Evolutionary conservation across 306 rosid genomes (phyloP).

Genomic region (Glycine soja): DNA sequence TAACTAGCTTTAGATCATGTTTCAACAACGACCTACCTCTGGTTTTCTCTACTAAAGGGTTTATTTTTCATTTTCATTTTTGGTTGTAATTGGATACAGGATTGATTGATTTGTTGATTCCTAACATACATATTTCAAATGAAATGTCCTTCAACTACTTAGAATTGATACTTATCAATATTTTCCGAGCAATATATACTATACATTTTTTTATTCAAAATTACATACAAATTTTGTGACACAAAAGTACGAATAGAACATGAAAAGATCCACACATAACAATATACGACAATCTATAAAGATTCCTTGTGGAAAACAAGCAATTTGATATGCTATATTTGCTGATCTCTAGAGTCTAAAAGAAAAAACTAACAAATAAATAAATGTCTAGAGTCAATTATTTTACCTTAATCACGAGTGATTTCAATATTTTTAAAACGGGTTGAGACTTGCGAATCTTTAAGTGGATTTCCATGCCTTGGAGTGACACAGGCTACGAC

Average conservation of each 20-base stretch:
- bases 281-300: conserved; percentile 44
- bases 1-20: not conserved
- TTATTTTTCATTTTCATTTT: not conserved
- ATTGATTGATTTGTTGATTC: conserved; percentile 3
- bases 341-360: not conserved
- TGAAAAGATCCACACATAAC: conserved; percentile 22
- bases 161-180: conserved; percentile 6
- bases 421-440: conserved; percentile 30
- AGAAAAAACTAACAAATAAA: not conserved
- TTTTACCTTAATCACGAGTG: conserved; percentile 56
- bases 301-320: conserved; percentile 35
- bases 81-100: not conserved
- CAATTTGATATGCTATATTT: conserved; percentile 12
- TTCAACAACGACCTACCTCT: not conserved
- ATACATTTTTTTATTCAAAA: not conserved
- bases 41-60: not conserved
- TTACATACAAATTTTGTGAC: not conserved
- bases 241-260: conserved; percentile 16
- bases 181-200: not conserved
- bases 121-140: not conserved
- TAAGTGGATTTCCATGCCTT: conserved; percentile 46
- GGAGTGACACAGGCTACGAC: conserved; percentile 40
- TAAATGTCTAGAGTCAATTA: not conserved
- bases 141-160: not conserved
- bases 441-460: conserved; percentile 45